Evolutionary conservation across 2,329 filamentous ascomycete genomes (phyloP), one percentile per base, ranked within the genome.

Genomic region (Ceratocystis colombiana): DNA sequence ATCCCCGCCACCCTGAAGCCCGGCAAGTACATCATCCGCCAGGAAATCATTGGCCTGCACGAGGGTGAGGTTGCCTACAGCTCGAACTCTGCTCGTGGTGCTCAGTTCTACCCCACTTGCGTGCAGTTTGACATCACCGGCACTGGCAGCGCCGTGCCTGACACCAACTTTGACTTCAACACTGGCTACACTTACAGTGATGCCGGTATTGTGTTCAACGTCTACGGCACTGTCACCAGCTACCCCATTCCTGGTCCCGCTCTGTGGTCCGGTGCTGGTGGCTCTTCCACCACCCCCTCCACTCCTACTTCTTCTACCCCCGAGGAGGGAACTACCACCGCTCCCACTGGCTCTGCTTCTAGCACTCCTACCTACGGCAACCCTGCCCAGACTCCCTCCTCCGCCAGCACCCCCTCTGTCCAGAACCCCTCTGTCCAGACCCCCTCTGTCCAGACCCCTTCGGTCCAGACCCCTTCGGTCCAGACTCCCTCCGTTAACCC

Each of bases 171-270:
- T 65, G 75, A 78, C 72, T 77, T 82, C 72, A 76, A 79, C 37
- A 71, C 74, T 37, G 84, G 83, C 67, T 87, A 87, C 79, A 83
- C 76, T 64, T 75, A 77, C 70, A 74, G 76, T 65, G 84, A 86
- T 72, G 73, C 80, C 12, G 84, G 84, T 68, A 83, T 87, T 71
- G 70, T 77, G 68, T 75, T 85, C 78, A 82, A 82, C 78, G 79
- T 87, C 74, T 86, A 86, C 79, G 68, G 63, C 63, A 64, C 64
- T 48, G 66, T 66, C 70, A 68, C 70, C 55, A 71, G 61, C 70
- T 76, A 77, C 72, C 17, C 68, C 28, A 75, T 76, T 64, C 74
- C 75, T 67, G 75, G 75, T 62, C 74, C 74, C 25, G 70, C 69
- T 20, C 71, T 76, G 70, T 76, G 73, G 70, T 68, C 69, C n/a